phyloP scores from a whole-genome alignment of 2,329 filamentous ascomycete genomes.

The Bretziella fagacearum region DNA sequence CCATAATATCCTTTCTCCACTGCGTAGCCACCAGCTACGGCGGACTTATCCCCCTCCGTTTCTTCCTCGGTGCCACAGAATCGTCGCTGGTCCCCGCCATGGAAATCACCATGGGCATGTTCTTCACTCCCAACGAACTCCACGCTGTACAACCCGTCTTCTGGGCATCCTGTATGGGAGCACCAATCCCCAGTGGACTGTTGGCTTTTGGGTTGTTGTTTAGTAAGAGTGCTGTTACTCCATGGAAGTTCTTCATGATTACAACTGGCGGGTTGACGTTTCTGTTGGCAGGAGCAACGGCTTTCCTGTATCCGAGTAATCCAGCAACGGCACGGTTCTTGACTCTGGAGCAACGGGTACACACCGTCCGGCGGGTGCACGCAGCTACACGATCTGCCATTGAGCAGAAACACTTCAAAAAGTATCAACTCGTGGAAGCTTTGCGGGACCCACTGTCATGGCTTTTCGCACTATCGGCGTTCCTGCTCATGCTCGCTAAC shows the following conservation, averaged over 20 bases:
- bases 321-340: constrained; percentile 17
- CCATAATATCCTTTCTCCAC: constrained; percentile 16
- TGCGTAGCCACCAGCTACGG: constrained; percentile 15
- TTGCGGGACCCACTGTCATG: constrained; percentile 21
- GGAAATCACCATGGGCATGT: constrained; percentile 15
- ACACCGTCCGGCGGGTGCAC: constrained; percentile 20
- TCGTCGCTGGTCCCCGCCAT: constrained; percentile 14
- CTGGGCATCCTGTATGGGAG: constrained; percentile 19
- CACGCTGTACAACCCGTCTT: constrained; percentile 19
- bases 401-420: constrained; percentile 24
- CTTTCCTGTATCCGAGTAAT: constrained; percentile 42
- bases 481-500: constrained; percentile 23
- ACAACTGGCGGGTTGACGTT: constrained; percentile 40
- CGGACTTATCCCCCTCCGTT: constrained; percentile 16
- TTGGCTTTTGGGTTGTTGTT: constrained; percentile 17
- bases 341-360: constrained; percentile 17
- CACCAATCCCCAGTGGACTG: constrained; percentile 18
- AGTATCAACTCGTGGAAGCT: constrained; percentile 19
- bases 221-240: constrained; percentile 22
- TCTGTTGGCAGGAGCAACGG: constrained; percentile 34
- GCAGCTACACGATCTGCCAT: constrained; percentile 16
- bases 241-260: constrained; percentile 42
- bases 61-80: constrained; percentile 17
- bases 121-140: constrained; percentile 18
- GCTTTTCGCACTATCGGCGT: constrained; percentile 20